These are phyloP conservation scores for Panicum miliaceum DNA, from an alignment of 176 grass and related monocot species.

Conservation along the genomic window DNA sequence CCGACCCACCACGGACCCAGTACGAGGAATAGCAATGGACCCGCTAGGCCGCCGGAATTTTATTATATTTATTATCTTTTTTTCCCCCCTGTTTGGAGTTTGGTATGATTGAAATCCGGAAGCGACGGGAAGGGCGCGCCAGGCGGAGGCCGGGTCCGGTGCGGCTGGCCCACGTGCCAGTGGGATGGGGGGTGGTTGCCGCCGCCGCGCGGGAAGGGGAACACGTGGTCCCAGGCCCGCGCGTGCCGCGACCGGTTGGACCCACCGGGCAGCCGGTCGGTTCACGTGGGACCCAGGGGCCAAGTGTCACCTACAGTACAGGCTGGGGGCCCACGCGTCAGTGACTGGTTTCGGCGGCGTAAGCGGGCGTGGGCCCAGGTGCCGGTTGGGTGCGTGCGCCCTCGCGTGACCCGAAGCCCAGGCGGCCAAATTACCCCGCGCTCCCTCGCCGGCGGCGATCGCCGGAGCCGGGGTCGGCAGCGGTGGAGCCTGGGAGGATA, in stretches of 20 bases:
- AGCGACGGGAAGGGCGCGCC: background rate
- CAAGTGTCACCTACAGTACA: too few species aligned
- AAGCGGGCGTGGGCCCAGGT: too few species aligned
- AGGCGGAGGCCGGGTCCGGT: background rate
- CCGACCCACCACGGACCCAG: background rate
- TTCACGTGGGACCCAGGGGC: background rate
- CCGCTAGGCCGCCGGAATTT: background rate
- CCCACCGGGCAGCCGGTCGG: background rate
- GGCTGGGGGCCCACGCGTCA: background rate
- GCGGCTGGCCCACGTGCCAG: conserved; percentile 2
- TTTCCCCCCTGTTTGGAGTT: background rate
- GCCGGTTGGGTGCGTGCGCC: too few species aligned
- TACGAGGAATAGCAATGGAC: background rate
- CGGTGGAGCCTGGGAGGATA: background rate
- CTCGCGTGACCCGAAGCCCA: background rate
- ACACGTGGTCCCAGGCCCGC: background rate
- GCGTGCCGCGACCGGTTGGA: background rate
- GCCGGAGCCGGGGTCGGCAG: background rate
- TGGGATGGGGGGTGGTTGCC: background rate
- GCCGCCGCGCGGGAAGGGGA: background rate
- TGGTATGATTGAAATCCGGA: background rate
- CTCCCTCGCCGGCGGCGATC: background rate
- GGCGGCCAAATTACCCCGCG: too few species aligned
- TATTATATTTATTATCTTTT: background rate
- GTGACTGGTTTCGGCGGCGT: background rate